Base-by-base conservation (phyloP, 805 yeast genomes). In the Yamadazyma scolyti region DNA sequence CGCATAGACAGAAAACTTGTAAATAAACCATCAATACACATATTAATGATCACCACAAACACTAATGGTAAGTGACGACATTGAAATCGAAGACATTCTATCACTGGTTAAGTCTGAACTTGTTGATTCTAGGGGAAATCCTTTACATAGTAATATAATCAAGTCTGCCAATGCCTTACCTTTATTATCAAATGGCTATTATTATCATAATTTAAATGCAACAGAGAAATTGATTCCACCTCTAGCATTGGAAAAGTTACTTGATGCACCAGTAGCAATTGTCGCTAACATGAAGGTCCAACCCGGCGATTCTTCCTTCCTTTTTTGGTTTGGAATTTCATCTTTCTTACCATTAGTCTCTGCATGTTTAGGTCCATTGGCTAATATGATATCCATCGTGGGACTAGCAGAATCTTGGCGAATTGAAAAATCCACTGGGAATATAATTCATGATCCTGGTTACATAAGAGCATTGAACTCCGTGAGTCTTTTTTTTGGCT, bases 321-420 rank as follows among this genome's bases (percentile, higher is more conserved):
- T 61, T n/a, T 16, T 52, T 15, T 85, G 94, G 93, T 82, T 81
- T 42, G 46, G 71, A 9, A 54, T 80, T 0, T 77, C 89, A 3
- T 71, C 82, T 2, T 78, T 79, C 43, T 70, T 85, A 41, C 96
- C 96, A 0, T 68, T 86, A 16, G 50, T 81, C 6, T 78, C 89
- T 1, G 87, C 90, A 4, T 82, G 90, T 43, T 46, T 79, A 21
- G 94, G 93, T 0, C 95, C 95, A 0, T 45, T 86, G 16, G 79
- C 90, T 5, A 84, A 84, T 44, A 71, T 83, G 68, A 68, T 78
- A 24, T 81, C 90, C 0, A 63, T 83, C 4, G 77, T 82, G 2
- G 85, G 89, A 5, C 65, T 84, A 10, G 76, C 79, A 0, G 79
- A 82, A 34, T 65, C 70, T 28, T 86, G 96, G 96, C 53, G 80